Evolutionary conservation across 768 basidiomycete genomes (phyloP).

Genomic region (Leccinum variicolor): DNA sequence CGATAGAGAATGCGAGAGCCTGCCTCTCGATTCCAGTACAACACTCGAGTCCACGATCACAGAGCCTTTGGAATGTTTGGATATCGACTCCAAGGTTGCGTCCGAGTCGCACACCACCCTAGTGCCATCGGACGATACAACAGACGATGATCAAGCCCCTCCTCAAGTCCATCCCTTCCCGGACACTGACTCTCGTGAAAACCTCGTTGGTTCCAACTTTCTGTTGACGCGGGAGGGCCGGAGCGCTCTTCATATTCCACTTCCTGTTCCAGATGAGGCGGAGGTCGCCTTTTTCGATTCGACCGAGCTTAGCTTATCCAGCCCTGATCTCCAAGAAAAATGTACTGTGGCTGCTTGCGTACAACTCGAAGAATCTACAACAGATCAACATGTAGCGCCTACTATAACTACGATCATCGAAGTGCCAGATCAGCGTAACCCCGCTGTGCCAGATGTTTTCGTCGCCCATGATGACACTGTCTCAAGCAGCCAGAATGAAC

Average conservation of each 20-base stretch:
- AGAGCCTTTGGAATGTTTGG: neutral
- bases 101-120: neutral
- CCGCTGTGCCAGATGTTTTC: neutral
- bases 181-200: neutral
- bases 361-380: neutral
- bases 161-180: neutral
- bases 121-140: neutral
- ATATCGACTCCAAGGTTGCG: neutral
- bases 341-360: neutral
- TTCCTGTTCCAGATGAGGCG: constrained; percentile 13
- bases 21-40: neutral
- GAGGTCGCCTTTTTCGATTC: constrained; percentile 19
- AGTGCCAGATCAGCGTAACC: neutral
- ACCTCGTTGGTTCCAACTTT: neutral
- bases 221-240: constrained; percentile 1
- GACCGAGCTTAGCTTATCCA: neutral
- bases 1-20: neutral
- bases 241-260: constrained; percentile 4
- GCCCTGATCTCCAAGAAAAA: neutral
- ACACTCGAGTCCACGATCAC: neutral
- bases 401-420: neutral
- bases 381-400: neutral
- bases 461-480: neutral
- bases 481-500: neutral
- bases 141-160: neutral